Conservation (phyloP, 805 yeast genomes). For the Metschnikowia lochheadii region DNA sequence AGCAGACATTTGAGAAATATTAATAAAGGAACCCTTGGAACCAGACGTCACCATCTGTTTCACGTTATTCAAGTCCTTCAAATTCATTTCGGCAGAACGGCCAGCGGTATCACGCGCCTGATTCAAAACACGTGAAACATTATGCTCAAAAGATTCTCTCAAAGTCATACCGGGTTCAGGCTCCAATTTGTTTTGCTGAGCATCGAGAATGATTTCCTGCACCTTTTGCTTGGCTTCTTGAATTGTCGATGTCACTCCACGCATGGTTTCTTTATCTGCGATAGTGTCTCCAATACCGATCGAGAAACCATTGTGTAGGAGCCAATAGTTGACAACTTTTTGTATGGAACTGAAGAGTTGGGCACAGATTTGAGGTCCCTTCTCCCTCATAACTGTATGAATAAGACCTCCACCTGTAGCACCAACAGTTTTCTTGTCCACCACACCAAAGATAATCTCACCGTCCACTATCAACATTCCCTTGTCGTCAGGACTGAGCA, state of each 20-base stretch:
- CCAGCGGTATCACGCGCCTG: conserved; percentile 99
- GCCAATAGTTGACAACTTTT: conserved; percentile 94
- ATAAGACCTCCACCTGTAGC: conserved; percentile 97
- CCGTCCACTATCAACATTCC: conserved; percentile 97
- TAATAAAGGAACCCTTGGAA: conserved; percentile 97
- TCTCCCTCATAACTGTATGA: conserved; percentile 96
- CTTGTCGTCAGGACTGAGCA: conserved; percentile 81
- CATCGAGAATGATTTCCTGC: conserved; percentile 87
- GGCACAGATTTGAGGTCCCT: conserved; percentile 89
- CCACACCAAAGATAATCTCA: conserved; percentile 95
- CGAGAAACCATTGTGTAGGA: conserved; percentile 93
- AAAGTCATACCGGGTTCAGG: conserved; percentile 99
- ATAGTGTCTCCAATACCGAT: conserved; percentile 99
- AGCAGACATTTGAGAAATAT: conserved; percentile 98
- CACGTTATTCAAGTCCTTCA: conserved; percentile 91
- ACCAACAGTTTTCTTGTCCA: conserved; percentile 97
- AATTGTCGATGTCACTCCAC: conserved; percentile 87
- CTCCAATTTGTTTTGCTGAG: conserved; percentile 80
- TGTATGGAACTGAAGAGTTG: conserved; percentile 88
- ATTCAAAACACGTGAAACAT: conserved; percentile 89
- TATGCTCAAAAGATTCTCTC: conserved; percentile 97
- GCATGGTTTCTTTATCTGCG: conserved; percentile 96
- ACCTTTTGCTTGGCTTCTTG: conserved; percentile 91
- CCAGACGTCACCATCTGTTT: conserved; percentile 99
- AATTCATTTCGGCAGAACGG: conserved; percentile 94